These are phyloP conservation scores for Pichia phayaonensis DNA, from an alignment of 805 yeast species.

Conservation along the genomic window DNA sequence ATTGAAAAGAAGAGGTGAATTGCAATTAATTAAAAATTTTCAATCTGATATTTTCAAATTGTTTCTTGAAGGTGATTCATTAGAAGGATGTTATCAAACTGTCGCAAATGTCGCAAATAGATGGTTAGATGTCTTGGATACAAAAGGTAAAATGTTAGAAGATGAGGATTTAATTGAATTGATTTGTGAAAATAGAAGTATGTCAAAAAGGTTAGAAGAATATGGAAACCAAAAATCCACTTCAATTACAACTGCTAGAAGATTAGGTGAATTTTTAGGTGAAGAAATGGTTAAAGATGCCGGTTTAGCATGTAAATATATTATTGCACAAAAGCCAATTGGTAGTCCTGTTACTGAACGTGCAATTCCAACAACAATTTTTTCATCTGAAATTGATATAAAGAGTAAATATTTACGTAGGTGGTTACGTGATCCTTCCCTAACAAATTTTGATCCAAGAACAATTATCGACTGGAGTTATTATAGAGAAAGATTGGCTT, in stretches of 20 bases:
- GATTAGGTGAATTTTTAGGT: constrained; percentile 92
- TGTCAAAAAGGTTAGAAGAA: constrained; percentile 87
- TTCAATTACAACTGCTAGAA: constrained; percentile 88
- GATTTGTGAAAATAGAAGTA: constrained; percentile 92
- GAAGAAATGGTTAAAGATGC: constrained; percentile 95
- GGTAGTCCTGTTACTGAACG: constrained; percentile 92
- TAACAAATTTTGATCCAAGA: constrained; percentile 81
- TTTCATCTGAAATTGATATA: constrained; percentile 68
- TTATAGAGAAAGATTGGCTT: constrained; percentile 82
- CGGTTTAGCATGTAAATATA: constrained; percentile 90
- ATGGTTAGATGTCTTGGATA: constrained; percentile 90
- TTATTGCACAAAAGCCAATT: constrained; percentile 75
- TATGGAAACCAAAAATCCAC: constrained; percentile 89
- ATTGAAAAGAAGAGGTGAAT: constrained; percentile 92
- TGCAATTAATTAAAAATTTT: constrained; percentile 86
- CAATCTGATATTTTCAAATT: constrained; percentile 91
- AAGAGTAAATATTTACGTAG: constrained; percentile 69
- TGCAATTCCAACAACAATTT: constrained; percentile 94
- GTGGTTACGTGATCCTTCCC: constrained; percentile 77
- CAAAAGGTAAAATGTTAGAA: constrained; percentile 78
- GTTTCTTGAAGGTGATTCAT: constrained; percentile 75
- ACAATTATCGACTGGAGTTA: constrained; percentile 89
- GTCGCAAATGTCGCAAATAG: constrained; percentile 92
- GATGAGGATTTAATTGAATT: constrained; percentile 91
- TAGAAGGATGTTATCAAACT: constrained; percentile 75